Percentiles rank a stretch among this genome's conserved stretches.
Evolutionary conservation across 2,329 filamentous ascomycete species (phyloP).

Genomic region (Arthrobotrys megalospora): DNA sequence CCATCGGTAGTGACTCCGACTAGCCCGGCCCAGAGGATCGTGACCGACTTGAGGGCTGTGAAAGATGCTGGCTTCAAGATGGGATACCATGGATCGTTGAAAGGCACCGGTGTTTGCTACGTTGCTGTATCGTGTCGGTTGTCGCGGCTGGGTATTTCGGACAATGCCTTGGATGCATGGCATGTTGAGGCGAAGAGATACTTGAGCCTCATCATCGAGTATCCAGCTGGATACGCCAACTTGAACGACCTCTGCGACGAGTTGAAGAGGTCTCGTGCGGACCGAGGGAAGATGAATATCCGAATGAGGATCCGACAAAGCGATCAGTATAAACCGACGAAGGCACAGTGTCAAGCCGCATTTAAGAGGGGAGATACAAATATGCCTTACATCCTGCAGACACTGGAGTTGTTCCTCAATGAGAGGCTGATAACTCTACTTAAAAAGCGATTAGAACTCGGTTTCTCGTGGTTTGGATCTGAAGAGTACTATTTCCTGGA

Average conservation of each 20-base stretch:
- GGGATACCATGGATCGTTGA: slow-evolving; percentile 71
- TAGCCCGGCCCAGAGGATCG: slow-evolving; percentile 16
- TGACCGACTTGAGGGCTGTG: slow-evolving; percentile 74
- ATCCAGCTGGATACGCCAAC: slow-evolving; percentile 74
- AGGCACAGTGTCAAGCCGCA: slow-evolving; percentile 32
- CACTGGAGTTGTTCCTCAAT: slow-evolving; percentile 71
- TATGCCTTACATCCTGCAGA: slow-evolving; percentile 48
- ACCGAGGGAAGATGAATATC: slow-evolving; percentile 28
- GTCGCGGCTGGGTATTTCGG: slow-evolving; percentile 79
- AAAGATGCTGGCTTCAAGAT: slow-evolving; percentile 80
- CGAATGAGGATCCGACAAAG: slow-evolving; percentile 49
- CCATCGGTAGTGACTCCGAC: slow-evolving; percentile 4
- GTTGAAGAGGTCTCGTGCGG: slow-evolving; percentile 12
- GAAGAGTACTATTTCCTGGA: slow-evolving; percentile 71
- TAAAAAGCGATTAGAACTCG: slow-evolving; percentile 72
- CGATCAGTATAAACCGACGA: slow-evolving; percentile 56
- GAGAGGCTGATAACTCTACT: slow-evolving; percentile 76
- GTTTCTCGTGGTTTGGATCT: slow-evolving; percentile 78
- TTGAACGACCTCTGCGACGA: slow-evolving; percentile 72
- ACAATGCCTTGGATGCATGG: slow-evolving; percentile 84
- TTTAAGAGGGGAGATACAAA: slow-evolving; percentile 39
- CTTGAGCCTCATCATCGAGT: slow-evolving; percentile 80
- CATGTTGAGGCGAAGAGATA: slow-evolving; percentile 78
- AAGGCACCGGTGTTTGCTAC: slow-evolving; percentile 69
- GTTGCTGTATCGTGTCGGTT: slow-evolving; percentile 80